phyloP scores from a whole-genome alignment of 495 filamentous ascomycete species.

The Tuber umbilicatum region DNA sequence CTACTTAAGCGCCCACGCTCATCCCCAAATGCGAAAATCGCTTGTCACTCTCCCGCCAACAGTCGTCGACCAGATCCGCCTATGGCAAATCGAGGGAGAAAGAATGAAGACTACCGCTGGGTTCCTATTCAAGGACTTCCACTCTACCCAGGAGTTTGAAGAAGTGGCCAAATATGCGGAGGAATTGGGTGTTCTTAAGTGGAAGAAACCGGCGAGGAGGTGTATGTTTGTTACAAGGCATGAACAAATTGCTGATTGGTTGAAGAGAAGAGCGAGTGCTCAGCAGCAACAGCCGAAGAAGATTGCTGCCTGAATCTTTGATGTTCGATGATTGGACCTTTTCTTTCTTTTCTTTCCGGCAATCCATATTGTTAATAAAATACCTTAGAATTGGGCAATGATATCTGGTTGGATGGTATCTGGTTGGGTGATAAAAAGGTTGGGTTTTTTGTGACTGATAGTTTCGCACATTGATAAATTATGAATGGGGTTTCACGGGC shows the following conservation, averaged over 20 bases:
- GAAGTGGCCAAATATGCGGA: constrained; percentile 71
- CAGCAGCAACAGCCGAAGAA: constrained; percentile 34
- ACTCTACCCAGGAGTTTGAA: constrained; percentile 65
- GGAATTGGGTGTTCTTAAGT: constrained; percentile 84
- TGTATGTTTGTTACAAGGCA: constrained; percentile 82
- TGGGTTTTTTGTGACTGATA: not conserved
- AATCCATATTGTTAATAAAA: not conserved
- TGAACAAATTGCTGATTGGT: constrained; percentile 73
- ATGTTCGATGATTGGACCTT: not conserved
- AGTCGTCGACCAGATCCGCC: constrained; percentile 91
- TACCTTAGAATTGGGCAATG: not conserved
- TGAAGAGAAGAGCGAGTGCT: constrained; percentile 53
- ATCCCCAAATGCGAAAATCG: constrained; percentile 75
- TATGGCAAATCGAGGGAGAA: constrained; percentile 97
- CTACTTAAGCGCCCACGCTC: constrained; percentile 81
- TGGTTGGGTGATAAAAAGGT: not conserved
- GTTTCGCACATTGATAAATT: not conserved
- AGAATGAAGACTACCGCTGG: constrained; percentile 74
- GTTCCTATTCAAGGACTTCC: constrained; percentile 86
- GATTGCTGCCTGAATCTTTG: not conserved
- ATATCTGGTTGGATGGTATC: not conserved
- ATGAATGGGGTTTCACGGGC: not conserved
- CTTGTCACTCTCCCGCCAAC: constrained; percentile 75
- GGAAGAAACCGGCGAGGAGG: constrained; percentile 69
- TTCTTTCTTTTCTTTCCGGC: not conserved